phyloP scores from a whole-genome alignment of 2,329 filamentous ascomycete genomes.

The Sporothrix luriei region DNA sequence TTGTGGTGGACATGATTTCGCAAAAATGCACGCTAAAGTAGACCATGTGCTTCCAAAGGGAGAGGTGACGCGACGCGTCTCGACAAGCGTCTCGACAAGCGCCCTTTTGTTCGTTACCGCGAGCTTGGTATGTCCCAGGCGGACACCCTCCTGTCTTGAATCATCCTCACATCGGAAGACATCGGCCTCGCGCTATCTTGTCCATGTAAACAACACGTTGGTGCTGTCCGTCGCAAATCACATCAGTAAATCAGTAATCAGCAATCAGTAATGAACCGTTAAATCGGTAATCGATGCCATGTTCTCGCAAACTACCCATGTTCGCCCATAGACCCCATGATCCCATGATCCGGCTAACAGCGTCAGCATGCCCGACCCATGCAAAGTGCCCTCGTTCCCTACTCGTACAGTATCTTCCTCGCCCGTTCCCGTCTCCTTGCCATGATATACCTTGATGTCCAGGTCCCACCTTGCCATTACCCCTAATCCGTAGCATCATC shows the following conservation, averaged over 20 bases:
- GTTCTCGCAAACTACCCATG: neutral
- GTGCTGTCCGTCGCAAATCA: too few species aligned
- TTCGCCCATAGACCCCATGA: neutral
- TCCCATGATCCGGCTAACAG: neutral
- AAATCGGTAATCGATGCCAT: neutral
- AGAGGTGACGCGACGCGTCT: neutral
- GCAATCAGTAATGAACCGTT: neutral
- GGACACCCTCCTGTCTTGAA: neutral
- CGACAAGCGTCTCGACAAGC: too few species aligned
- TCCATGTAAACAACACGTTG: constrained; percentile 5
- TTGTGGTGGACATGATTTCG: constrained; percentile 8
- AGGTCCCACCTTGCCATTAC: constrained; percentile 1
- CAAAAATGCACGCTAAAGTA: neutral
- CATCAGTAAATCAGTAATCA: neutral
- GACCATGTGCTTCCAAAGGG: neutral
- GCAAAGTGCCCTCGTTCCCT: neutral
- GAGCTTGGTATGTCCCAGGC: too few species aligned
- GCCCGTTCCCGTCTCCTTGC: neutral
- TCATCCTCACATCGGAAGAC: too few species aligned
- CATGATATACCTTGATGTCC: neutral
- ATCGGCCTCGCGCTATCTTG: too few species aligned
- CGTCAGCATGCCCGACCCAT: constrained; percentile 15
- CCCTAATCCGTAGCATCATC: too few species aligned
- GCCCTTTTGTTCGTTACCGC: too few species aligned
- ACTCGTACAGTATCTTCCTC: neutral